A percentile compares a stretch with the other conserved stretches of the same genome.
phyloP scores from a whole-genome alignment of 106 monocot species.

The Apostasia shenzhenica region DNA sequence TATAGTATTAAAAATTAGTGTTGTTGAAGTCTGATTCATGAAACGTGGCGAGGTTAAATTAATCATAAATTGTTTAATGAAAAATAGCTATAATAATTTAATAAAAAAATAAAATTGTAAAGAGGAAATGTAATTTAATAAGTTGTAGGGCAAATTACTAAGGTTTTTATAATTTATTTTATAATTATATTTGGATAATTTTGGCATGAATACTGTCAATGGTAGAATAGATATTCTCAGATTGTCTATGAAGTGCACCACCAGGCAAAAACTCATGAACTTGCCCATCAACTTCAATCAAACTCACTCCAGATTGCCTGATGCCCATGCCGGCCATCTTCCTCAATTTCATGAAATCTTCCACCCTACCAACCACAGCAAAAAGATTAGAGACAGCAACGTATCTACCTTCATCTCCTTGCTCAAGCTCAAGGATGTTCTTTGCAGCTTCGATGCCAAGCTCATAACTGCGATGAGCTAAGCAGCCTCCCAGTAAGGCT shows the following conservation, averaged over 20 bases:
- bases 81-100: too few species aligned
- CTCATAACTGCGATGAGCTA: slow-evolving; percentile 17
- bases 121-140: too few species aligned
- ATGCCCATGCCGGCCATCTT: slow-evolving; percentile 21
- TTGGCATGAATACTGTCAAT: slow-evolving; percentile 1
- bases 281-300: slow-evolving; percentile 42
- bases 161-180: too few species aligned
- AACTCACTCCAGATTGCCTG: slow-evolving; percentile 33
- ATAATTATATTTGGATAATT: background rate
- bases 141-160: too few species aligned
- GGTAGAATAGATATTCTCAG: slow-evolving; percentile 18
- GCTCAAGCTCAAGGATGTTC: slow-evolving; percentile 31
- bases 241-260: slow-evolving; percentile 17
- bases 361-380: slow-evolving; percentile 17
- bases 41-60: too few species aligned
- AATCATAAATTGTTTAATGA: too few species aligned
- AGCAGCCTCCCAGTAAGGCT: slow-evolving; percentile 38
- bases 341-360: slow-evolving; percentile 21
- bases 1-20: too few species aligned
- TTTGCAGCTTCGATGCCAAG: slow-evolving; percentile 33
- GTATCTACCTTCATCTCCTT: slow-evolving; percentile 32
- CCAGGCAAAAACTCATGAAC: slow-evolving; percentile 42
- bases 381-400: slow-evolving; percentile 31
- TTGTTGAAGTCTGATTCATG: too few species aligned
- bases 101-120: too few species aligned